These are phyloP conservation scores for Lasiosphaeria hispida DNA, from an alignment of 495 filamentous ascomycete species.

Conservation along the genomic window DNA sequence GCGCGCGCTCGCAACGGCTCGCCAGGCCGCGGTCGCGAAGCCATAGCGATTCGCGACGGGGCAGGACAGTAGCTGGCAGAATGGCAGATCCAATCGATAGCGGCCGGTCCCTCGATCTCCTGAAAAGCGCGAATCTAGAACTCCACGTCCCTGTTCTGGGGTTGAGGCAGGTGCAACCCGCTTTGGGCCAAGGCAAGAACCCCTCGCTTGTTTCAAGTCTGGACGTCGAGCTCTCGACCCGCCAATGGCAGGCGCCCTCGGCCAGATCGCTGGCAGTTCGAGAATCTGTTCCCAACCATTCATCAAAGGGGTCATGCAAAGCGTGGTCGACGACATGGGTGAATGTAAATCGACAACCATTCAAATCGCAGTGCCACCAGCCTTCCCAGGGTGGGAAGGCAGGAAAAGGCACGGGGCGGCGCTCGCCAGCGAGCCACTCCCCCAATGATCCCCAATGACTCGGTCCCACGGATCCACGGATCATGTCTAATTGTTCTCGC, in stretches of 20 bases:
- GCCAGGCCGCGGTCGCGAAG: background rate
- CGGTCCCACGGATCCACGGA: constrained; percentile 12
- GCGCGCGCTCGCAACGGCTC: background rate
- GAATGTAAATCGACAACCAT: constrained; percentile 27
- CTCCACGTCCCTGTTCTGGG: background rate
- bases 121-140: constrained; percentile 5
- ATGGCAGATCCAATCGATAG: constrained; percentile 12
- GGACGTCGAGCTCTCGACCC: constrained; percentile 22
- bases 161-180: constrained; percentile 14
- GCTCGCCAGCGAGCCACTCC: constrained; percentile 8
- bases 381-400: constrained; percentile 17
- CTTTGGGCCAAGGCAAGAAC: constrained; percentile 24
- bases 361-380: constrained; percentile 24
- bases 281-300: constrained; percentile 24
- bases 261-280: constrained; percentile 23
- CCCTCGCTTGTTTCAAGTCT: constrained; percentile 45
- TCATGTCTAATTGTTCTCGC: constrained; percentile 20
- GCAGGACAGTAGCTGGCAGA: background rate
- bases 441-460: constrained; percentile 22
- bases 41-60: background rate
- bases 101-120: background rate
- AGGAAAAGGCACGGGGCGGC: background rate
- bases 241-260: constrained; percentile 30
- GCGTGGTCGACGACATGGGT: constrained; percentile 4
- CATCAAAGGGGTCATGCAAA: constrained; percentile 32